phyloP scores from a whole-genome alignment of 148 eudicot species.

The Rheum nobile region DNA sequence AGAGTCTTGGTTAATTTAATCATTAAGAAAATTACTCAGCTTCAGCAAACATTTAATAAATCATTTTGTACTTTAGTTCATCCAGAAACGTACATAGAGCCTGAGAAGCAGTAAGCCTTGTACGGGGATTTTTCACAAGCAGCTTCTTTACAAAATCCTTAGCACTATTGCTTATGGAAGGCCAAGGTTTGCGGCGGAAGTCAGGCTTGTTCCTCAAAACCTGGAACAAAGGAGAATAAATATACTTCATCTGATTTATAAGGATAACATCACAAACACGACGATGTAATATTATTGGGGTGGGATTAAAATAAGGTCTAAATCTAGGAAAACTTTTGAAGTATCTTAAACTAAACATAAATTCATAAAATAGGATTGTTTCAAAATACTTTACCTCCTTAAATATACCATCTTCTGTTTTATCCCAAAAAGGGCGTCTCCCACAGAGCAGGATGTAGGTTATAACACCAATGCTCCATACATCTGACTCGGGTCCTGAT shows the following conservation, averaged over 20 bases:
- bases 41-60: background rate
- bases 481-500: constrained; percentile 98
- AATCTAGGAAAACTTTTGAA: background rate
- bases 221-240: constrained; percentile 24
- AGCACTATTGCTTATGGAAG: constrained; percentile 66
- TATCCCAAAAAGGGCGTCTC: constrained; percentile 98
- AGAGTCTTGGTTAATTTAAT: background rate
- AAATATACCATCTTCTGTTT: constrained; percentile 93
- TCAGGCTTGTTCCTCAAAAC: constrained; percentile 92
- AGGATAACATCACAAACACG: background rate
- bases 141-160: constrained; percentile 89
- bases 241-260: background rate
- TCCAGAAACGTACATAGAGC: constrained; percentile 64
- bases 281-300: background rate
- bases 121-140: constrained; percentile 82
- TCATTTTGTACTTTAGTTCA: background rate
- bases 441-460: constrained; percentile 96
- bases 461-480: constrained; percentile 97
- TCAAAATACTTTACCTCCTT: constrained; percentile 48
- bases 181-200: constrained; percentile 95
- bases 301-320: background rate
- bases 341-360: background rate
- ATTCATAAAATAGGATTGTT: background rate
- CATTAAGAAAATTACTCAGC: background rate
- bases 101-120: constrained; percentile 94